phyloP scores from a whole-genome alignment of 2,329 filamentous ascomycete species.

The Aspergillus transmontanensis region DNA sequence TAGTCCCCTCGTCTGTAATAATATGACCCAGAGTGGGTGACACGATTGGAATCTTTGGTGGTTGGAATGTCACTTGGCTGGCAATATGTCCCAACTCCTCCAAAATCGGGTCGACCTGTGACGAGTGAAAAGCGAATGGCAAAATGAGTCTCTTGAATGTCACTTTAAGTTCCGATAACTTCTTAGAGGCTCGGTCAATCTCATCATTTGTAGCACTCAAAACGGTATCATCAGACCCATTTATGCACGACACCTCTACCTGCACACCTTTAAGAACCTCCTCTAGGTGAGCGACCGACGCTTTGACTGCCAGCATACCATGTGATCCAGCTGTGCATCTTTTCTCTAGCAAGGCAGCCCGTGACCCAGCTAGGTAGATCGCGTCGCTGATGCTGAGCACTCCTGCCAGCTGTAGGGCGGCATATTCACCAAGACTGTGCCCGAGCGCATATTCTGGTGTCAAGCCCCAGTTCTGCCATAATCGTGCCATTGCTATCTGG shows the following conservation, averaged over 20 bases:
- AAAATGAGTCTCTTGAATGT: neutral
- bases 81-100: conserved; percentile 18
- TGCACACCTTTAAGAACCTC: neutral
- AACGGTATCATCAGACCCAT: neutral
- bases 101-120: neutral
- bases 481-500: conserved; percentile 39
- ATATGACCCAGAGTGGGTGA: conserved; percentile 48
- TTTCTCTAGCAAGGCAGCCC: conserved; percentile 42
- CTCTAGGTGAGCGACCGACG: conserved; percentile 18
- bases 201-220: conserved; percentile 12
- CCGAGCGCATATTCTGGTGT: conserved; percentile 40
- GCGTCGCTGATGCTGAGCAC: conserved; percentile 40
- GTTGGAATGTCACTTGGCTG: conserved; percentile 35
- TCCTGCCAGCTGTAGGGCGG: conserved; percentile 43
- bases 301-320: conserved; percentile 46
- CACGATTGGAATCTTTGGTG: conserved; percentile 45
- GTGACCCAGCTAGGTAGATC: conserved; percentile 42
- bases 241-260: neutral
- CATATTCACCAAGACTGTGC: conserved; percentile 47
- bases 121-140: conserved; percentile 33
- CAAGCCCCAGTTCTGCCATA: conserved; percentile 37
- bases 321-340: conserved; percentile 44
- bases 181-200: neutral
- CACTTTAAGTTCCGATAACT: neutral
- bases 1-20: conserved; percentile 33